These are phyloP conservation scores for Psilocybe sp. DNA, from an alignment of 768 basidiomycete genomes.

Conservation along the genomic window DNA sequence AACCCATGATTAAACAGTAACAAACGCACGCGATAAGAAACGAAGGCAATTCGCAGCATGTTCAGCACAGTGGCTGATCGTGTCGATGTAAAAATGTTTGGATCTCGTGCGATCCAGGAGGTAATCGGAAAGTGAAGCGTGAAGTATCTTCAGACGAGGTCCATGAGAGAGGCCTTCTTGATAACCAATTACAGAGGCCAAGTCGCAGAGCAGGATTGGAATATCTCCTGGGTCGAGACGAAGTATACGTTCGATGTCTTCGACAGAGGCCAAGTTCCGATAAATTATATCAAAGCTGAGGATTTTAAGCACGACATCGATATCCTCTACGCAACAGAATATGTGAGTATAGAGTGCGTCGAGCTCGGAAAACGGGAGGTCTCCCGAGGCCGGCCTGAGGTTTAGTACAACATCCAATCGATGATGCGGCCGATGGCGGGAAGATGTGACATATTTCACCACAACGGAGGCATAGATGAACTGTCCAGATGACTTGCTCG, in stretches of 20 bases:
- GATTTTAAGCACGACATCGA: neutral
- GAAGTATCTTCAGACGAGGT: neutral
- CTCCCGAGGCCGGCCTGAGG: neutral
- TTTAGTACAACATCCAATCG: neutral
- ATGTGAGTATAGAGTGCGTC: neutral
- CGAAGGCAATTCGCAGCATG: too few relatives aligned
- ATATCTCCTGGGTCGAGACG: neutral
- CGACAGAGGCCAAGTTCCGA: neutral
- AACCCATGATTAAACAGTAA: too few relatives aligned
- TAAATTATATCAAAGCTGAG: neutral
- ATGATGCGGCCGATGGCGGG: neutral
- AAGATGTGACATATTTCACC: neutral
- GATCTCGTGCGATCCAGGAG: neutral
- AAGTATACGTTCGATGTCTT: neutral
- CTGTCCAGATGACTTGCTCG: neutral
- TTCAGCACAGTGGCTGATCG: too few relatives aligned
- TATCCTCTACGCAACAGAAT: neutral
- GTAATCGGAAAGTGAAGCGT: neutral
- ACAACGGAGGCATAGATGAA: neutral
- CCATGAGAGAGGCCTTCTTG: neutral
- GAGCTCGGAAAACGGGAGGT: neutral
- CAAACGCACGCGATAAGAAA: too few relatives aligned
- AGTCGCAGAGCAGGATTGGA: neutral
- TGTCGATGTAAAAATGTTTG: neutral
- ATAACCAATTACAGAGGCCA: neutral